A percentile compares a stretch with the other conserved stretches of the same genome.
Evolutionary conservation across 306 rosid genomes (phyloP).

Genomic region (Pterocarpus santalinus): DNA sequence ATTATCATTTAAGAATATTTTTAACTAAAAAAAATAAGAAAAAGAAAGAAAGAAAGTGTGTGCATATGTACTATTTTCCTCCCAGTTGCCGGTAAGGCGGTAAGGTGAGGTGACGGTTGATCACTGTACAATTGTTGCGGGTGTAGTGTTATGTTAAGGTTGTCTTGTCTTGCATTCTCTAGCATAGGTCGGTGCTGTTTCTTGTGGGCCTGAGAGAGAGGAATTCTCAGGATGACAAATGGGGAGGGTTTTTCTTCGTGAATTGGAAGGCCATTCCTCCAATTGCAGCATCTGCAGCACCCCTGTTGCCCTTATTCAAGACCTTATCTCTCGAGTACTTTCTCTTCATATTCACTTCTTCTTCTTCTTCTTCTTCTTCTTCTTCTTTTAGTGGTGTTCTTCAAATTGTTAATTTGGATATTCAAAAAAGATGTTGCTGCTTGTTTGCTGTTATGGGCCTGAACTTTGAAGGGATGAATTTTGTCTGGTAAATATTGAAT

Average conservation of each 20-base stretch:
- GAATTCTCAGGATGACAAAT: slow-evolving; percentile 22
- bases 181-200: too few relatives aligned
- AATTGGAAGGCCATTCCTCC: slow-evolving; percentile 77
- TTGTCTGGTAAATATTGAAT: not conserved
- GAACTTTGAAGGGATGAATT: slow-evolving; percentile 1
- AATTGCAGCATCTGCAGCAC: slow-evolving; percentile 65
- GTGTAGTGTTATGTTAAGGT: too few relatives aligned
- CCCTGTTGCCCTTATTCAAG: slow-evolving; percentile 68
- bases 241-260: slow-evolving; percentile 80
- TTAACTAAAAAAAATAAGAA: too few relatives aligned
- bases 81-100: too few relatives aligned
- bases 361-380: not conserved
- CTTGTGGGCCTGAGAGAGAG: too few relatives aligned
- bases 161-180: too few relatives aligned
- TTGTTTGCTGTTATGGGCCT: not conserved
- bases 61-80: too few relatives aligned
- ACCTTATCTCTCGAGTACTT: slow-evolving; percentile 62
- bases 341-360: slow-evolving; percentile 24
- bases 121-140: too few relatives aligned
- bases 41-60: too few relatives aligned
- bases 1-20: too few relatives aligned
- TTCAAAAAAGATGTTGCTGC: not conserved
- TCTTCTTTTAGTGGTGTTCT: not conserved
- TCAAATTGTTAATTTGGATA: not conserved
- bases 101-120: too few relatives aligned